A percentile compares a stretch with the other conserved stretches of the same genome.
Conservation (phyloP, 495 filamentous ascomycete genomes). For the Aspergillus coremiiformis region DNA sequence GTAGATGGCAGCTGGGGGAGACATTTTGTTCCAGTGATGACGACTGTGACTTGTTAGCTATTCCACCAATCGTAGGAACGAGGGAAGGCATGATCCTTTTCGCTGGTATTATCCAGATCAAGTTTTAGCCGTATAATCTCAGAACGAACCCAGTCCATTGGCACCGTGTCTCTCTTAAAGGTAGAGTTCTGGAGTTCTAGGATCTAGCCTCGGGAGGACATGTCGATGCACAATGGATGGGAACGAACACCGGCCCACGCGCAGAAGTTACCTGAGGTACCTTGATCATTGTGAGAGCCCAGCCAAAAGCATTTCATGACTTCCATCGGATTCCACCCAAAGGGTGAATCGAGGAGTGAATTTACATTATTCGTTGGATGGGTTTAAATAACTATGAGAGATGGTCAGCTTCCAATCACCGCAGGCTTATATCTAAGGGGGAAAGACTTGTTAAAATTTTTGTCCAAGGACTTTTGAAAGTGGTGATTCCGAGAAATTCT, state of each 20-base stretch:
- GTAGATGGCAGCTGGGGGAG: slow-evolving; percentile 60
- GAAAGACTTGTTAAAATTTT: slow-evolving; percentile 14
- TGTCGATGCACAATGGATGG: slow-evolving; percentile 15
- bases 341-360: slow-evolving; percentile 6
- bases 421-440: slow-evolving; percentile 1
- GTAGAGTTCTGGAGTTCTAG: background rate
- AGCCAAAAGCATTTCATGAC: slow-evolving; percentile 37
- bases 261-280: slow-evolving; percentile 53
- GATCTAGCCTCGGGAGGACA: slow-evolving; percentile 2
- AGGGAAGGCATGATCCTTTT: slow-evolving; percentile 82
- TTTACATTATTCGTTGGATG: slow-evolving; percentile 17
- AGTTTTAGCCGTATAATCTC: slow-evolving; percentile 96
- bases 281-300: slow-evolving; percentile 47
- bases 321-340: slow-evolving; percentile 23
- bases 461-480: background rate
- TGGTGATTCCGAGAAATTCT: background rate
- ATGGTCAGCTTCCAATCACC: slow-evolving; percentile 11
- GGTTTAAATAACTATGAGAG: slow-evolving; percentile 6
- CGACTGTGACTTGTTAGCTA: slow-evolving; percentile 35
- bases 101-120: slow-evolving; percentile 99
- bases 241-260: slow-evolving; percentile 66
- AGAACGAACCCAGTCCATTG: slow-evolving; percentile 51
- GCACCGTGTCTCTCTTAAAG: background rate
- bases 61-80: slow-evolving; percentile 27
- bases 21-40: slow-evolving; percentile 53